A percentile compares a stretch with the other conserved stretches of the same genome.
Conservation (phyloP, 305 asterid species). For the Plantago coronopus region DNA sequence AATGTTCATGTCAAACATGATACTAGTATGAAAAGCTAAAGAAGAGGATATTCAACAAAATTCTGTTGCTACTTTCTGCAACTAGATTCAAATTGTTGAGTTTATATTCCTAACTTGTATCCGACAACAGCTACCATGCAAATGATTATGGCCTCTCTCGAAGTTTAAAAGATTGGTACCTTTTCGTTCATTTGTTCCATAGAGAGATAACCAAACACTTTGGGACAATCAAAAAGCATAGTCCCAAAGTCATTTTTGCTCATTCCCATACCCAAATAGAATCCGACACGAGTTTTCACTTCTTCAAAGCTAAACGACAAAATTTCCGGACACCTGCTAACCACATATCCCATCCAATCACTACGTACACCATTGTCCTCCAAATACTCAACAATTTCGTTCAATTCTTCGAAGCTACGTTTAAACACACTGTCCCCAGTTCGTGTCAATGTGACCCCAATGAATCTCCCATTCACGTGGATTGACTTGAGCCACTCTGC, state of each 20-base stretch:
- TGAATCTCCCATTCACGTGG: constrained; percentile 73
- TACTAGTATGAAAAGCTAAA: too few species aligned
- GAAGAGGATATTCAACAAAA: too few species aligned
- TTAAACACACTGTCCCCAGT: constrained; percentile 48
- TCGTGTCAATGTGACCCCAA: constrained; percentile 63
- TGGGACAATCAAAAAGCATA: constrained; percentile 86
- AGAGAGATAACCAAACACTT: constrained; percentile 71
- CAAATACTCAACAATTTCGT: constrained; percentile 51
- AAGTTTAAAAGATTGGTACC: constrained; percentile 39
- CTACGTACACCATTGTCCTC: constrained; percentile 67
- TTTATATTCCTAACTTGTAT: too few species aligned
- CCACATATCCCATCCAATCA: constrained; percentile 84
- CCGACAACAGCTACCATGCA: too few species aligned
- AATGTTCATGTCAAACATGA: too few species aligned
- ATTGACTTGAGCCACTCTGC: constrained; percentile 74
- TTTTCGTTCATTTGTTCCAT: constrained; percentile 86
- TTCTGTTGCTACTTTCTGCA: too few species aligned
- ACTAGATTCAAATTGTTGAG: too few species aligned
- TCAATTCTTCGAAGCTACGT: constrained; percentile 51
- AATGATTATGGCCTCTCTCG: too few species aligned
- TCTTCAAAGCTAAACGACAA: constrained; percentile 70
- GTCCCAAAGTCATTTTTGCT: constrained; percentile 76
- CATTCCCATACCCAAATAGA: constrained; percentile 76
- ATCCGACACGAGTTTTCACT: constrained; percentile 48
- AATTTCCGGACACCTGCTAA: constrained; percentile 75